phyloP scores from a whole-genome alignment of 1,139 yeast species.

The Sugiyamaella neomexicana region DNA sequence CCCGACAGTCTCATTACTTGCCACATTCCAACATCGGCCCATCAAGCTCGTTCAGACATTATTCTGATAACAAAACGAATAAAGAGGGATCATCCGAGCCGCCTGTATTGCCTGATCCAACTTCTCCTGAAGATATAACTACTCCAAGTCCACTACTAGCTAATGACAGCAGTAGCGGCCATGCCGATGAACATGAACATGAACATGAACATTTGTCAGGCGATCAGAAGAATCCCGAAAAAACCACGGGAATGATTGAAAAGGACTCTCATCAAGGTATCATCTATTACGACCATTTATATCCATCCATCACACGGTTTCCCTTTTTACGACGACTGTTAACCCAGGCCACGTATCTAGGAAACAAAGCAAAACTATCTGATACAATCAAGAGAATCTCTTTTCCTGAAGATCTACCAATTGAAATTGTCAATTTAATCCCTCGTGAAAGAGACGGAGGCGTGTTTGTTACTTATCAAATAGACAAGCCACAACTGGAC shows the following conservation, averaged over 20 bases:
- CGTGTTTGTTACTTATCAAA: slow-evolving; percentile 72
- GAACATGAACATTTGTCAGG: slow-evolving; percentile 4
- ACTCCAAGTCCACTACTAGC: not conserved
- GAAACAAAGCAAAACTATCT: slow-evolving; percentile 21
- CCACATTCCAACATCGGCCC: not conserved
- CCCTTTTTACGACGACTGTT: slow-evolving; percentile 20
- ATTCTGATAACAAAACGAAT: no score
- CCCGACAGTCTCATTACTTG: not conserved
- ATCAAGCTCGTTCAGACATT: no score
- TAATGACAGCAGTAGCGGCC: not conserved
- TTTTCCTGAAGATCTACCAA: slow-evolving; percentile 46
- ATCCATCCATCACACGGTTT: slow-evolving; percentile 31
- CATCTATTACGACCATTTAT: slow-evolving; percentile 40
- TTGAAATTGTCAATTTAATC: slow-evolving; percentile 50
- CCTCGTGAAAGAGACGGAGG: slow-evolving; percentile 91
- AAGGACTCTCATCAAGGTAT: slow-evolving; percentile 55
- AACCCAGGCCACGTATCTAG: slow-evolving; percentile 15
- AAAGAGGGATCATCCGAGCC: not conserved
- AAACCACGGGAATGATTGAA: slow-evolving; percentile 57
- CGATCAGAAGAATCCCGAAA: slow-evolving; percentile 35
- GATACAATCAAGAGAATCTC: slow-evolving; percentile 40
- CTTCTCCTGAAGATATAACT: slow-evolving; percentile 6
- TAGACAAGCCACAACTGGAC: slow-evolving; percentile 21
- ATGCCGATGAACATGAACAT: not conserved
- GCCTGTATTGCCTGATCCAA: not conserved